These are phyloP conservation scores for Podila verticillata DNA, from an alignment of 192 early-diverging fungal genomes.

Conservation along the genomic window DNA sequence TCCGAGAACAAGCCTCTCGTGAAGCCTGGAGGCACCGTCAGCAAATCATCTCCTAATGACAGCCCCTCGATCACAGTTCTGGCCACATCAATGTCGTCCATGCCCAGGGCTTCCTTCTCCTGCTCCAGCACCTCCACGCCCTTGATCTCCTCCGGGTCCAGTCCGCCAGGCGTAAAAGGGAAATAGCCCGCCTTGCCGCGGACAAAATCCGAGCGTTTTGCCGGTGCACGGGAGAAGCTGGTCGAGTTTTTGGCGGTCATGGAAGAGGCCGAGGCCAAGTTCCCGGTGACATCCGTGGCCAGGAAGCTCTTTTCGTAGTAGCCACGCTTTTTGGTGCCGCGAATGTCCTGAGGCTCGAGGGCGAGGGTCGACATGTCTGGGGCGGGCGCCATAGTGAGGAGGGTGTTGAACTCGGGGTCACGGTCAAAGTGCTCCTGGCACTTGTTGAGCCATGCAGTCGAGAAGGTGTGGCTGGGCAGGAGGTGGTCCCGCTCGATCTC, in stretches of 20 bases:
- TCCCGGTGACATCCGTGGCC: constrained; percentile 17
- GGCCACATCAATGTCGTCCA: constrained; percentile 47
- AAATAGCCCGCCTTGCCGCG: constrained; percentile 72
- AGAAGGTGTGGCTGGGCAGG: constrained; percentile 61
- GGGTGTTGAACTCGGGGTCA: constrained; percentile 18
- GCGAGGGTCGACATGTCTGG: constrained; percentile 59
- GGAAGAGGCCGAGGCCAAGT: constrained; percentile 27
- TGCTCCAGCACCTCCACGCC: constrained; percentile 27
- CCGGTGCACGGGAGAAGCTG: constrained; percentile 71
- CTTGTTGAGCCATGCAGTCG: constrained; percentile 60
- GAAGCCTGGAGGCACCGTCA: constrained; percentile 77
- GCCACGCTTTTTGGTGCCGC: constrained; percentile 55
- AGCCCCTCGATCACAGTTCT: constrained; percentile 17
- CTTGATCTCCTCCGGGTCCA: constrained; percentile 59
- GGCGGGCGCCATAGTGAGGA: constrained; percentile 56
- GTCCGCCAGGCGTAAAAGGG: constrained; percentile 82
- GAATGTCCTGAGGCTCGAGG: constrained; percentile 62
- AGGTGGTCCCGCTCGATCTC: constrained; percentile 66
- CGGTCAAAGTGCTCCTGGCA: constrained; percentile 61
- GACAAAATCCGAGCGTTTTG: constrained; percentile 70
- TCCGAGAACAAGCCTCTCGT: constrained; percentile 70
- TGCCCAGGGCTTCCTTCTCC: constrained; percentile 34
- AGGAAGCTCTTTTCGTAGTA: constrained; percentile 53
- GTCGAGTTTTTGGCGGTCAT: constrained; percentile 73
- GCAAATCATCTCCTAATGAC: constrained; percentile 51